phyloP scores from a whole-genome alignment of 2,329 filamentous ascomycete species.

The Onygena corvina region DNA sequence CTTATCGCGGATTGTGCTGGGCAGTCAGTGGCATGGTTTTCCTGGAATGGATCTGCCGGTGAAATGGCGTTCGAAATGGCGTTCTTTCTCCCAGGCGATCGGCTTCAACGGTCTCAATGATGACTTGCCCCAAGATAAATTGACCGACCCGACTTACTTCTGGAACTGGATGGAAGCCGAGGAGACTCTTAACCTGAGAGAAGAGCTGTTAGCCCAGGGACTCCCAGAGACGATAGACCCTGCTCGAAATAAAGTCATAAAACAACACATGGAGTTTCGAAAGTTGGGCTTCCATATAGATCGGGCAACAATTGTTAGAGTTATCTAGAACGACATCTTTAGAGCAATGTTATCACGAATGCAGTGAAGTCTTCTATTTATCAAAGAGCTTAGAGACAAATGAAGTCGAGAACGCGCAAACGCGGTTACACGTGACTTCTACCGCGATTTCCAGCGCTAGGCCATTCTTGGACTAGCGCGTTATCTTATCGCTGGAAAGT shows the following conservation, averaged over 20 bases:
- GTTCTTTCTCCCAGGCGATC: neutral
- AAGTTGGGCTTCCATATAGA: neutral
- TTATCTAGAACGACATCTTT: neutral
- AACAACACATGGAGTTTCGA: neutral
- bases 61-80: neutral
- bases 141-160: neutral
- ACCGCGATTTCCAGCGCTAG: neutral
- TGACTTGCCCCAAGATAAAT: neutral
- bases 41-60: neutral
- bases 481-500: neutral
- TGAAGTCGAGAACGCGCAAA: neutral
- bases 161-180: slow-evolving; percentile 6
- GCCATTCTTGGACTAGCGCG: neutral
- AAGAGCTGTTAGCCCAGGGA: neutral
- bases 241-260: neutral
- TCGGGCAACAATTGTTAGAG: neutral
- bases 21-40: neutral
- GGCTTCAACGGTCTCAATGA: neutral
- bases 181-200: neutral
- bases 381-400: neutral
- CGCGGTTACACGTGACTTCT: neutral
- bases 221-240: neutral
- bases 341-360: neutral
- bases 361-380: neutral
- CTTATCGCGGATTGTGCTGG: neutral